A percentile compares a stretch with the other conserved stretches of the same genome.
These are phyloP conservation scores for Boletus rubropictus DNA, from an alignment of 768 basidiomycete species.

Conservation along the genomic window DNA sequence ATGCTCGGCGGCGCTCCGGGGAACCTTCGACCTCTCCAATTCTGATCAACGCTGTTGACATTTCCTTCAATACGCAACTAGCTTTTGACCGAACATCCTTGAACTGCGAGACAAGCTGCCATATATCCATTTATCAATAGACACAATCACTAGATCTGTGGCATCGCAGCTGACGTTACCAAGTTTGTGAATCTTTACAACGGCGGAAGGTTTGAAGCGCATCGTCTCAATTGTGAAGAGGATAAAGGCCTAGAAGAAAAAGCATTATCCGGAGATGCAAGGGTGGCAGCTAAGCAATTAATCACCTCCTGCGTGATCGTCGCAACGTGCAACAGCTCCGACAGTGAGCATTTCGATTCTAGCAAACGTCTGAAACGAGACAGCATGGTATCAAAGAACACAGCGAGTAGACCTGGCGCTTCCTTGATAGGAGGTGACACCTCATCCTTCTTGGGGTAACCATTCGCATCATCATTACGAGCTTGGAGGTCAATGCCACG, in stretches of 20 bases:
- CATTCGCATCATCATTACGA: slow-evolving; percentile 31
- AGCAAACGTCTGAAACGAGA: slow-evolving; percentile 44
- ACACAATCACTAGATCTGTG: background rate
- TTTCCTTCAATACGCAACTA: slow-evolving; percentile 46
- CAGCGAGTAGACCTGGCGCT: slow-evolving; percentile 46
- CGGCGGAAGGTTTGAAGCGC: slow-evolving; percentile 65
- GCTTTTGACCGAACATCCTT: slow-evolving; percentile 57
- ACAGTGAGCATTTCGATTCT: slow-evolving; percentile 36
- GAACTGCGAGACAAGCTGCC: slow-evolving; percentile 60
- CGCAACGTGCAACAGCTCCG: slow-evolving; percentile 65
- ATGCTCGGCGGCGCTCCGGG: slow-evolving; percentile 45
- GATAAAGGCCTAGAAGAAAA: slow-evolving; percentile 54
- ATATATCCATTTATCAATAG: slow-evolving; percentile 3
- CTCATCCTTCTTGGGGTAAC: slow-evolving; percentile 61
- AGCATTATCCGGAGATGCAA: background rate
- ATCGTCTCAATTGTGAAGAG: slow-evolving; percentile 63
- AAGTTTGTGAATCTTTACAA: slow-evolving; percentile 69
- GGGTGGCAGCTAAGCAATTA: background rate
- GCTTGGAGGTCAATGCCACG: slow-evolving; percentile 51
- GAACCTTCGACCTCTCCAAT: slow-evolving; percentile 49
- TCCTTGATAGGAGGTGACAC: slow-evolving; percentile 63
- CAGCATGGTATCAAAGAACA: slow-evolving; percentile 61
- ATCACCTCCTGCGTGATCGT: slow-evolving; percentile 69
- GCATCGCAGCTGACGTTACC: slow-evolving; percentile 47
- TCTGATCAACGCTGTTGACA: slow-evolving; percentile 48